Conservation (phyloP, 495 filamentous ascomycete genomes). For the Sabuloglossum arenarium region DNA sequence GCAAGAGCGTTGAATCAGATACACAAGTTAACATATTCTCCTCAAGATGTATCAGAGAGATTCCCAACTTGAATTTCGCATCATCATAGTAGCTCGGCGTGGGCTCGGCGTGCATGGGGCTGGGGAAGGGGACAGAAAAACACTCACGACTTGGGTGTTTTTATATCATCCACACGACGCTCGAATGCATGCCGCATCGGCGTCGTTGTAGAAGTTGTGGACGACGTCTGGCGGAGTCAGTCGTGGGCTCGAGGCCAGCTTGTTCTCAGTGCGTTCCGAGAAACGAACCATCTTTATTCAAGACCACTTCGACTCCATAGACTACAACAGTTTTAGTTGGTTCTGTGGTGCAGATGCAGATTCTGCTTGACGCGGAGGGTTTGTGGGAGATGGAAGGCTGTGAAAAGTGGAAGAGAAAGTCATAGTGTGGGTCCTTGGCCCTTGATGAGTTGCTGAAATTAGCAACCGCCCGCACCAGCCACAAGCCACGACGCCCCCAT, state of each 20-base stretch:
- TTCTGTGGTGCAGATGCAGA: neutral
- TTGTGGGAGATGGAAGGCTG: neutral
- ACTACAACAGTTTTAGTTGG: neutral
- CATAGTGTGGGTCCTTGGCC: neutral
- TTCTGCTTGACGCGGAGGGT: too few relatives aligned
- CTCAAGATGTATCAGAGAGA: slow-evolving; percentile 93
- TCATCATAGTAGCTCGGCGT: slow-evolving; percentile 58
- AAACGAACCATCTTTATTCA: neutral
- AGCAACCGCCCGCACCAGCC: neutral
- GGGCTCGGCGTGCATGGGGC: neutral
- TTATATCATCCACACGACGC: slow-evolving; percentile 63
- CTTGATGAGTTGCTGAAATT: neutral
- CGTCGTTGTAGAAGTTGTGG: slow-evolving; percentile 30
- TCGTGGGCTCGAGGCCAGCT: neutral
- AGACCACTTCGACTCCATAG: neutral
- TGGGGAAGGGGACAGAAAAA: slow-evolving; percentile 3
- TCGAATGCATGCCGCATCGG: slow-evolving; percentile 54
- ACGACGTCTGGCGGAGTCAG: slow-evolving; percentile 2
- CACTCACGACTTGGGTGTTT: slow-evolving; percentile 80
- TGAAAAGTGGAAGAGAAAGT: neutral
- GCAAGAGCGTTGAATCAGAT: too few relatives aligned
- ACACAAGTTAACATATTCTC: slow-evolving; percentile 67
- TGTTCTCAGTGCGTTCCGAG: neutral
- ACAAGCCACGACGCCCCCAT: neutral
- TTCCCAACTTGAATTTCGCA: slow-evolving; percentile 90